A percentile compares a stretch with the other conserved stretches of the same genome.
These are phyloP conservation scores for Botryobasidium botryosum DNA, from an alignment of 768 basidiomycete genomes.

Conservation along the genomic window DNA sequence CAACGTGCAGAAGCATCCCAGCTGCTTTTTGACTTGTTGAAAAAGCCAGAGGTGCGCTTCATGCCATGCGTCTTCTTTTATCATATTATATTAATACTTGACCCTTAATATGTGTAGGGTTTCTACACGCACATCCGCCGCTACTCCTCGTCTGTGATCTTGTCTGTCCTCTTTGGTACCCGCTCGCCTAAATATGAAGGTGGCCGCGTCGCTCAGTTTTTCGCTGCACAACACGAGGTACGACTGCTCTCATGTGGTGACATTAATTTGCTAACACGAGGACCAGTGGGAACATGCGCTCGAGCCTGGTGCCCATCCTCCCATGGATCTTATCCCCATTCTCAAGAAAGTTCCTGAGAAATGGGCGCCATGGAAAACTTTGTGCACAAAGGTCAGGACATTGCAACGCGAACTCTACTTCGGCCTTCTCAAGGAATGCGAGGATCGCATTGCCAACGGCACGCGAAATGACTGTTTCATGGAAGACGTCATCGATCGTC, in stretches of 20 bases:
- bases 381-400: conserved; percentile 13
- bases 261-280: no score
- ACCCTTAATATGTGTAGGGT: conserved; percentile 11
- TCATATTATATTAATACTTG: not conserved
- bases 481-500: conserved; percentile 19
- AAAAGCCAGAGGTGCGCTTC: conserved; percentile 16
- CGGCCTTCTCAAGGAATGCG: conserved; percentile 16
- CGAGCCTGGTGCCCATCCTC: conserved; percentile 23
- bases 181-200: no score
- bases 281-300: conserved; percentile 17
- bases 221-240: conserved; percentile 17
- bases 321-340: conserved; percentile 22
- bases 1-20: conserved; percentile 9
- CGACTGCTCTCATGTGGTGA: no score
- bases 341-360: conserved; percentile 21
- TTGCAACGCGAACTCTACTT: conserved; percentile 21
- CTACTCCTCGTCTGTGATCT: conserved; percentile 19
- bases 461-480: conserved; percentile 19
- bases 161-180: conserved; percentile 20
- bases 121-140: conserved; percentile 20
- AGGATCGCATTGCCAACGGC: conserved; percentile 16
- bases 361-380: conserved; percentile 22
- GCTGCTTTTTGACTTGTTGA: conserved; percentile 16
- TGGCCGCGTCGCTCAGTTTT: conserved; percentile 17
- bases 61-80: no score